Evolutionary conservation across 805 yeast genomes (phyloP).

Genomic region (Priceomyces carsonii): DNA sequence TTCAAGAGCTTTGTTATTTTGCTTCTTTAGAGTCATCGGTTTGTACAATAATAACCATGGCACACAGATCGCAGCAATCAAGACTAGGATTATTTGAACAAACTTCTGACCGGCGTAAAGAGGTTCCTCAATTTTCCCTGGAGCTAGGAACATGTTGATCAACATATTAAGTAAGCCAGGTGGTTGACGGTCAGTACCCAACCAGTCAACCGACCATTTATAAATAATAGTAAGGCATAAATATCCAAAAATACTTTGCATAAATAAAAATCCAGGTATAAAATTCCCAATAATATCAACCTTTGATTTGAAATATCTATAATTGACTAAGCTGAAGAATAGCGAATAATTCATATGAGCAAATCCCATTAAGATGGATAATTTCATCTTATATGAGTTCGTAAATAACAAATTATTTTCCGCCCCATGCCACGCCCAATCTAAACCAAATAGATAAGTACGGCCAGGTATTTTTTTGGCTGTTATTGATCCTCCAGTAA

Average conservation of each 20-base stretch:
- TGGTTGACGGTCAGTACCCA: constrained; percentile 58
- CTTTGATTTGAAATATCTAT: constrained; percentile 53
- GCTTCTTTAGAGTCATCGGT: constrained; percentile 51
- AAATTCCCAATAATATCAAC: constrained; percentile 74
- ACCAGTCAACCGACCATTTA: constrained; percentile 77
- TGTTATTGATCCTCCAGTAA: constrained; percentile 31
- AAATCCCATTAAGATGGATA: constrained; percentile 75
- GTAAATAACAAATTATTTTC: constrained; percentile 69
- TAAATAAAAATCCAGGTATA: constrained; percentile 70
- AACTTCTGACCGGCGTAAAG: constrained; percentile 64
- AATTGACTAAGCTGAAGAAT: constrained; percentile 66
- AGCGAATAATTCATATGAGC: constrained; percentile 74
- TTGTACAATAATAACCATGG: constrained; percentile 73
- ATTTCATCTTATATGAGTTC: constrained; percentile 76
- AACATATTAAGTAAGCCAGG: constrained; percentile 76
- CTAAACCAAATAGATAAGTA: constrained; percentile 63
- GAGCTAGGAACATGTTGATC: constrained; percentile 73
- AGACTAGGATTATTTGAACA: constrained; percentile 58
- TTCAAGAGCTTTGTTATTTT: constrained; percentile 33
- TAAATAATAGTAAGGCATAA: constrained; percentile 64
- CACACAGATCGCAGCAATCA: constrained; percentile 64
- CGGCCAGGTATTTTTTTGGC: constrained; percentile 47
- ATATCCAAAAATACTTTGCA: constrained; percentile 78
- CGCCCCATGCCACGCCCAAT: constrained; percentile 79
- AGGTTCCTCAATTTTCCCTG: constrained; percentile 67